Evolutionary conservation across 2,329 filamentous ascomycete species (phyloP).

Genomic region (Hypoxylon sp.): DNA sequence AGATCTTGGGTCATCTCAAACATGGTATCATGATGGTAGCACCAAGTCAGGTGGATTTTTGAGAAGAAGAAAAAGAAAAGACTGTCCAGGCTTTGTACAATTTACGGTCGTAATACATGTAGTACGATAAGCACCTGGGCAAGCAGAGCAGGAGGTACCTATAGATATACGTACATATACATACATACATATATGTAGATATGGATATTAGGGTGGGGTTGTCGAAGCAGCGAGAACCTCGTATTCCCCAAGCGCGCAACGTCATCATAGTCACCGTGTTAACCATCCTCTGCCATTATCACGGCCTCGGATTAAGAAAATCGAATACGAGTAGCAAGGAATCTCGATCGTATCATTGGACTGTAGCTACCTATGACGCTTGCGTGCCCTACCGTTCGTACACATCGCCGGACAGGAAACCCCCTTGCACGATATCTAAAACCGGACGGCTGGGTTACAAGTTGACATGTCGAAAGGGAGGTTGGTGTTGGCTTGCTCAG

Average conservation of each 20-base stretch:
- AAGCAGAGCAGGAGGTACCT: no score
- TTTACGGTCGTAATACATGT: no score
- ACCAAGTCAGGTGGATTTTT: no score
- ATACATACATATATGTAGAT: background rate
- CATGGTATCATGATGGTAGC: no score
- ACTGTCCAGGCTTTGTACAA: background rate
- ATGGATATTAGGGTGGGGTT: slow-evolving; percentile 18
- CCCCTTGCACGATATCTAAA: background rate
- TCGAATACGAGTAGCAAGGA: slow-evolving; percentile 14
- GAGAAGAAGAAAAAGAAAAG: background rate
- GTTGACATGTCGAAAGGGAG: slow-evolving; percentile 14
- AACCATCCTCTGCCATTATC: slow-evolving; percentile 10
- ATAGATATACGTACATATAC: background rate
- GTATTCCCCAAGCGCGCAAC: slow-evolving; percentile 33
- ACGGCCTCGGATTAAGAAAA: slow-evolving; percentile 2
- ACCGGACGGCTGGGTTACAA: background rate
- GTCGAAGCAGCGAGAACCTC: slow-evolving; percentile 29
- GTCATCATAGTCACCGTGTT: slow-evolving; percentile 30
- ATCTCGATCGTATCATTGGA: slow-evolving; percentile 14
- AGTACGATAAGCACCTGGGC: no score
- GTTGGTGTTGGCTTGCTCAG: slow-evolving; percentile 16
- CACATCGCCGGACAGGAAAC: slow-evolving; percentile 4
- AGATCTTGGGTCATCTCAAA: background rate
- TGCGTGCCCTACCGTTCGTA: background rate
- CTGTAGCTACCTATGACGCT: background rate